A percentile compares a stretch with the other conserved stretches of the same genome.
Evolutionary conservation across 352 stramenopile genomes (phyloP).

Genomic region (Phytophthora idaei): DNA sequence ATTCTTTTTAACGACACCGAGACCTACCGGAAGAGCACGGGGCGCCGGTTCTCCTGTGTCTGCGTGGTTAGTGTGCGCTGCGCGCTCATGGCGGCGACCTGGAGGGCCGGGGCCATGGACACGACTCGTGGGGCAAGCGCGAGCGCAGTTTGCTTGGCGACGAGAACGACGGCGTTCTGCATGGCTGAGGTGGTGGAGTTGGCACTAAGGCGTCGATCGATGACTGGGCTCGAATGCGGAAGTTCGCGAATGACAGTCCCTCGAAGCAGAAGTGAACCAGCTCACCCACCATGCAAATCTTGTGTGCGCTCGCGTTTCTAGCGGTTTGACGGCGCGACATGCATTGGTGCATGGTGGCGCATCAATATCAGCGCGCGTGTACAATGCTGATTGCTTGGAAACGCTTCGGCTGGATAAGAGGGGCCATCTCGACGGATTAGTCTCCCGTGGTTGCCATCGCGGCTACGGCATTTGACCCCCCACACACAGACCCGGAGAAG

Average conservation of each 20-base stretch:
- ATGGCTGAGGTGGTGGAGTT: slow-evolving; percentile 13
- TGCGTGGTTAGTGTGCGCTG: slow-evolving; percentile 28
- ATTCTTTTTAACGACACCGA: not conserved
- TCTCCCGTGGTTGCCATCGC: not conserved
- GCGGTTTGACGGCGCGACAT: slow-evolving; percentile 13
- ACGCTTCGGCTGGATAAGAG: not conserved
- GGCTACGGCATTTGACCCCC: too few relatives aligned
- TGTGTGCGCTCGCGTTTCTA: slow-evolving; percentile 28
- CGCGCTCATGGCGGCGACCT: slow-evolving; percentile 32
- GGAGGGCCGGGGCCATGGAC: slow-evolving; percentile 26
- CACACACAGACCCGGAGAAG: too few relatives aligned
- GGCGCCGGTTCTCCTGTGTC: slow-evolving; percentile 34
- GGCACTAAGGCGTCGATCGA: slow-evolving; percentile 13
- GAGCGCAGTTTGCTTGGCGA: slow-evolving; percentile 32
- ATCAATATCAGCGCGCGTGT: slow-evolving; percentile 4
- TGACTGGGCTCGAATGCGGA: slow-evolving; percentile 18
- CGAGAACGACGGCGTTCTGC: slow-evolving; percentile 34
- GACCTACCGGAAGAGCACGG: slow-evolving; percentile 32
- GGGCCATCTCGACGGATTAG: too few relatives aligned
- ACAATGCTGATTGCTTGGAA: not conserved
- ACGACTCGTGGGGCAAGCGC: slow-evolving; percentile 21
- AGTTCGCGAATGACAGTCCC: slow-evolving; percentile 30
- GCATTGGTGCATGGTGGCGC: slow-evolving; percentile 23
- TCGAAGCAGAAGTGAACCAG: slow-evolving; percentile 10
- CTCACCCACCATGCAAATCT: slow-evolving; percentile 13